Evolutionary conservation across 148 eudicot species (phyloP).

Genomic region (Cornus controversa): DNA sequence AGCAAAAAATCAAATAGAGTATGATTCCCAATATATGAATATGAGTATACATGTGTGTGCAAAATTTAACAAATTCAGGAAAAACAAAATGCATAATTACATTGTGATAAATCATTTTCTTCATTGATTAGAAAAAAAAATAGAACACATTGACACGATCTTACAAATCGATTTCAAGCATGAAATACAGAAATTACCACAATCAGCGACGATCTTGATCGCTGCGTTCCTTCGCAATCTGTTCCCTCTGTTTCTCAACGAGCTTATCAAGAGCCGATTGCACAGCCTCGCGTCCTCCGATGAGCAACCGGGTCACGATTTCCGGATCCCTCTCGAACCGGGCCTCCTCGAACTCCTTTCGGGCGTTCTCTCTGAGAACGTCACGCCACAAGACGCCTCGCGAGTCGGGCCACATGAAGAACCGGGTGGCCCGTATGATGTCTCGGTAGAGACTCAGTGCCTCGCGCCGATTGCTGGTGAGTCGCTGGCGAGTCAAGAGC

Average conservation of each 20-base stretch:
- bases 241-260: conserved; percentile 65
- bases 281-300: conserved; percentile 77
- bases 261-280: conserved; percentile 68
- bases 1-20: no score
- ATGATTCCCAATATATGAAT: no score
- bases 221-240: conserved; percentile 55
- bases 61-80: no score
- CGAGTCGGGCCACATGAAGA: conserved; percentile 78
- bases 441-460: conserved; percentile 79
- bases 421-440: conserved; percentile 73
- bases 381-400: conserved; percentile 78
- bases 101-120: no score
- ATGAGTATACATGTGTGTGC: no score
- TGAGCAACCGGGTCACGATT: conserved; percentile 60
- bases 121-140: background rate
- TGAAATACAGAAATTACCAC: conserved; percentile 16
- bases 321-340: conserved; percentile 81
- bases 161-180: background rate
- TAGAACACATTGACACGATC: background rate
- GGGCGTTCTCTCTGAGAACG: conserved; percentile 66
- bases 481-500: conserved; percentile 55
- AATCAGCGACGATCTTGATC: conserved; percentile 29
- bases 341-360: conserved; percentile 80
- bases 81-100: no score
- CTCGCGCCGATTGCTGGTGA: conserved; percentile 81